phyloP scores from a whole-genome alignment of 2,329 filamentous ascomycete species.

The Drechslerella coelobrocha region DNA sequence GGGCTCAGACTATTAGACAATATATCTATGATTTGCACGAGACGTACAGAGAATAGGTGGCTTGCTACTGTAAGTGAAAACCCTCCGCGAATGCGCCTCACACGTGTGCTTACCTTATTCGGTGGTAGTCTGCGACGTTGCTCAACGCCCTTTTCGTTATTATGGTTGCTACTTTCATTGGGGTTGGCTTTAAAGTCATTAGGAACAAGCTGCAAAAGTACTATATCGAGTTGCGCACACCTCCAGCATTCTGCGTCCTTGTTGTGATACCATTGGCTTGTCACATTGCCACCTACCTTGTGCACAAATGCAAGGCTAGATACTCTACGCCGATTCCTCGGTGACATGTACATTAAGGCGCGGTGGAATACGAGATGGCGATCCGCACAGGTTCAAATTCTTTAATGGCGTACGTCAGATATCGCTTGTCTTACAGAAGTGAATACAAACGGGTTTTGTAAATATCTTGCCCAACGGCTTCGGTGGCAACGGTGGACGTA shows the following conservation, averaged over 20 bases:
- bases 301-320: slow-evolving; percentile 5
- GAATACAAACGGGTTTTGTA: no score
- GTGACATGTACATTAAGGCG: neutral
- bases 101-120: no score
- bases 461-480: no score
- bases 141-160: slow-evolving; percentile 1
- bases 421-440: no score
- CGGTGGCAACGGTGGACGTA: no score
- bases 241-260: neutral
- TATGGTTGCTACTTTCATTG: neutral
- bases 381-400: no score
- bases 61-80: neutral
- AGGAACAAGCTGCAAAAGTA: neutral
- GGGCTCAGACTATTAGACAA: slow-evolving; percentile 5
- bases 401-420: no score
- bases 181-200: neutral
- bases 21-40: neutral
- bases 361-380: neutral
- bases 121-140: neutral
- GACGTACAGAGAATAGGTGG: neutral
- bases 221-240: neutral
- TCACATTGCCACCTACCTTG: neutral
- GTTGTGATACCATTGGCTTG: neutral
- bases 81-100: neutral
- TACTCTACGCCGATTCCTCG: neutral